phyloP scores from a whole-genome alignment of 176 grass and related monocot genomes.

The Coix lacrymajobi region DNA sequence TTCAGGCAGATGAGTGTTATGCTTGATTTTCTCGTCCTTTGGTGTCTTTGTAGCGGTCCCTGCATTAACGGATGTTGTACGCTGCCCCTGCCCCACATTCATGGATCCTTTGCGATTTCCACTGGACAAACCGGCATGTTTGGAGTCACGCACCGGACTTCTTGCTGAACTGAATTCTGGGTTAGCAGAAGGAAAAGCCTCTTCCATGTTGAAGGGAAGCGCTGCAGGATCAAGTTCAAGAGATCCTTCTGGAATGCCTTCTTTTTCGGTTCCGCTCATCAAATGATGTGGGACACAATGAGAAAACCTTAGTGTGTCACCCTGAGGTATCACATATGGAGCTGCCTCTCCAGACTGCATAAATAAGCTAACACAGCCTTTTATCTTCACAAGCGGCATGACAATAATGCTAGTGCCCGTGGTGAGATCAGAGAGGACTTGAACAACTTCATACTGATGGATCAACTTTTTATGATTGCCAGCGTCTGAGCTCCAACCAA shows the following conservation, averaged over 20 bases:
- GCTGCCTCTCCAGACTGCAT: constrained; percentile 46
- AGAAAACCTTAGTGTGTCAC: constrained; percentile 79
- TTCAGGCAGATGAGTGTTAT: constrained; percentile 1
- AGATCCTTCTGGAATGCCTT: constrained; percentile 48
- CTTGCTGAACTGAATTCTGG: constrained; percentile 31
- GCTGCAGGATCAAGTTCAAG: constrained; percentile 77
- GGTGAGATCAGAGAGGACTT: constrained; percentile 67
- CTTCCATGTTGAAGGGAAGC: constrained; percentile 51
- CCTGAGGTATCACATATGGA: constrained; percentile 52
- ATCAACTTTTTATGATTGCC: constrained; percentile 4
- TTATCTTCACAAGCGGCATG: constrained; percentile 62
- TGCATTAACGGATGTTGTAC: not conserved
- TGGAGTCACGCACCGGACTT: constrained; percentile 10
- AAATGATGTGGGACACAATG: constrained; percentile 53
- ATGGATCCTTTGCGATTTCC: constrained; percentile 1
- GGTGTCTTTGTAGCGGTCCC: not conserved
- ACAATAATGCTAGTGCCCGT: constrained; percentile 48
- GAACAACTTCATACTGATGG: constrained; percentile 68
- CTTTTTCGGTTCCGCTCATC: constrained; percentile 51
- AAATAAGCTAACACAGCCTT: constrained; percentile 76
- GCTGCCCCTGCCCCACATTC: not conserved
- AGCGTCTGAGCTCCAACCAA: constrained; percentile 53
- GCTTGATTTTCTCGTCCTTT: constrained; percentile 8
- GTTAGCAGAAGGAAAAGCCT: constrained; percentile 51
- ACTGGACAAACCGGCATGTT: constrained; percentile 18